These are phyloP conservation scores for Fusarium irregulare DNA, from an alignment of 2,329 filamentous ascomycete species.

Conservation along the genomic window DNA sequence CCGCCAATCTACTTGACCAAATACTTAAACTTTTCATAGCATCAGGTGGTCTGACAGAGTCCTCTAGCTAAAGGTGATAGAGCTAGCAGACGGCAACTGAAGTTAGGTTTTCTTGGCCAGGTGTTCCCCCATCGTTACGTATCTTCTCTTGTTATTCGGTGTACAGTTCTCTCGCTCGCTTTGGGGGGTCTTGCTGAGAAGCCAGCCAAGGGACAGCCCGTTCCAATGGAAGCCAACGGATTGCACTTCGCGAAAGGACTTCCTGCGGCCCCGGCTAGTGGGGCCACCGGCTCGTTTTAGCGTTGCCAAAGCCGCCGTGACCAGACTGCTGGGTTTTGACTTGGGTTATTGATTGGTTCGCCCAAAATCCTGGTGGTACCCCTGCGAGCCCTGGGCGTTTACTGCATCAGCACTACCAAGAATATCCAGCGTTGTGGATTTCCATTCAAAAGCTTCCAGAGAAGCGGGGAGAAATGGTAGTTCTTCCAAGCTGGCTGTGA, in stretches of 20 bases:
- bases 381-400: slow-evolving; percentile 36
- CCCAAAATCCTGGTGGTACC: slow-evolving; percentile 23
- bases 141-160: neutral
- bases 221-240: slow-evolving; percentile 7
- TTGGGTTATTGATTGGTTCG: slow-evolving; percentile 40
- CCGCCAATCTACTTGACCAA: neutral
- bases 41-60: neutral
- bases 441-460: neutral
- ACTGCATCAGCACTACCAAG: slow-evolving; percentile 24
- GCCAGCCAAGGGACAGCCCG: neutral
- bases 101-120: neutral
- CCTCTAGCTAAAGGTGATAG: neutral
- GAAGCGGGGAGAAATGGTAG: slow-evolving; percentile 12
- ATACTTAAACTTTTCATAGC: too few species aligned
- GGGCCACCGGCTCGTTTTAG: slow-evolving; percentile 46
- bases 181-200: neutral
- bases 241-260: slow-evolving; percentile 29
- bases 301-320: slow-evolving; percentile 49
- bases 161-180: neutral
- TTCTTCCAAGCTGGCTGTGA: slow-evolving; percentile 18
- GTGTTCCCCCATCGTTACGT: neutral
- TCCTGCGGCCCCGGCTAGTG: slow-evolving; percentile 40
- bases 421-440: slow-evolving; percentile 17
- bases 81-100: neutral
- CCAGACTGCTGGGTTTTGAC: slow-evolving; percentile 49